These are phyloP conservation scores for Vitis amurensis DNA, from an alignment of 164 flowering plant species.

Conservation along the genomic window DNA sequence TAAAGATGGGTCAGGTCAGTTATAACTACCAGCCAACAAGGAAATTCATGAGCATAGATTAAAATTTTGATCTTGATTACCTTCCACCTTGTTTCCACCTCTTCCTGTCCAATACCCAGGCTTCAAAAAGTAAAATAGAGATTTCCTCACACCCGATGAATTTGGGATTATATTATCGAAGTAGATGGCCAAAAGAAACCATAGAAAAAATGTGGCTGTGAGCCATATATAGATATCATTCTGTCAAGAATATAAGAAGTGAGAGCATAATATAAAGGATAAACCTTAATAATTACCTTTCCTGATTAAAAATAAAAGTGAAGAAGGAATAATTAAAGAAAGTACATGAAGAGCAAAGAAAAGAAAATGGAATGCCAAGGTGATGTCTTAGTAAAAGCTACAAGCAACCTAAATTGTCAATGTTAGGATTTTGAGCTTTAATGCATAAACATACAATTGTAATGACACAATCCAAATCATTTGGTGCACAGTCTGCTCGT, in stretches of 20 bases:
- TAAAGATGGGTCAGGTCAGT: neutral
- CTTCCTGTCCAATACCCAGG: slow-evolving; percentile 92
- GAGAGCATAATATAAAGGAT: neutral
- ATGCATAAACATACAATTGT: slow-evolving; percentile 59
- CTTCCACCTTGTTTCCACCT: slow-evolving; percentile 76
- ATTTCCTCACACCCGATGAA: slow-evolving; percentile 79
- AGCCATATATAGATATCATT: slow-evolving; percentile 80
- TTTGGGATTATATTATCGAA: slow-evolving; percentile 88
- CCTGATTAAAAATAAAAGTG: neutral
- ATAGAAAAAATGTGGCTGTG: slow-evolving; percentile 55
- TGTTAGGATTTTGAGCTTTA: slow-evolving; percentile 1
- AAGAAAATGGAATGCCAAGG: neutral
- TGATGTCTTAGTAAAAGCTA: neutral
- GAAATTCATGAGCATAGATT: slow-evolving; percentile 1
- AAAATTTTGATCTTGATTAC: slow-evolving; percentile 34
- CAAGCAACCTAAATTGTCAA: neutral
- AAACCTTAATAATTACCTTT: neutral
- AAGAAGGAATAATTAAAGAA: neutral
- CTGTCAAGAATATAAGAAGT: slow-evolving; percentile 42
- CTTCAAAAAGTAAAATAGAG: slow-evolving; percentile 68
- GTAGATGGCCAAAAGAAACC: slow-evolving; percentile 90
- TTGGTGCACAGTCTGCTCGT: slow-evolving; percentile 56
- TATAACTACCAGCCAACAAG: slow-evolving; percentile 1
- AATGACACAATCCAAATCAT: slow-evolving; percentile 56
- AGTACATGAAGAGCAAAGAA: neutral